Base-by-base conservation (phyloP, 345 rosid species). In the Brassica incana region DNA sequence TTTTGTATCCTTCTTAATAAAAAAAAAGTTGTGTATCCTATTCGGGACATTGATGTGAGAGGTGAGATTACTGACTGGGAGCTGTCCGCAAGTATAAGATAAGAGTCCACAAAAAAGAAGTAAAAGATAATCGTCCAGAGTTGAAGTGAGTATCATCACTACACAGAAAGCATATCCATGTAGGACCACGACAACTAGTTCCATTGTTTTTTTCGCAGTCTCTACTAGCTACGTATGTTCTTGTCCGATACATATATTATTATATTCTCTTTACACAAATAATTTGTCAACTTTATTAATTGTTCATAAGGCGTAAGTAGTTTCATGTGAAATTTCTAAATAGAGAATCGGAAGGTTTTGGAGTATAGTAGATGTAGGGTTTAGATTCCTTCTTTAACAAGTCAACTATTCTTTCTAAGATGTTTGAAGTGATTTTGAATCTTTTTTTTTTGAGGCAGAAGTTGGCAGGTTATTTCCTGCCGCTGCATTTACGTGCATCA, bases 121-220 rank as follows among this genome's bases (percentile, higher is more conserved):
- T 8, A 40, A 40, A 9, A 79, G 82, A 79, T 80, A 75, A 75
- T 76, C 71, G 65, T 71, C 73, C 77, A 80, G 71, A 80, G 83
- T 58, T 71, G 73, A 80, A 76, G 80, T 71, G 63, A 76, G 71
- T 69, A 76, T 71, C 36, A 75, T 75, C 76, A 70, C 80, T 65
- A 65, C 80, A 58, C 68, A 80, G 3, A 75, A 45, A 76, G 77
- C 83, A 71, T 65, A 80, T 76, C 80, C 80, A 71, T 58, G 77
- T 80, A 76, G 83, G 83, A 80, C 80, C 83, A 76, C 73, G 30
- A 76, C 73, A 80, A 80, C 77, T 65, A 80, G 83, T 80, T 80
- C 69, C 73, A 65, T 80, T 76, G 80, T 65, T 56, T 71, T 61
- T 30, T 80, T 71, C 23, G 36, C 69, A 71, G 36, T 64, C 64